These are phyloP conservation scores for Globisporangium carolinianum DNA, from an alignment of 352 stramenopile genomes.

Conservation along the genomic window DNA sequence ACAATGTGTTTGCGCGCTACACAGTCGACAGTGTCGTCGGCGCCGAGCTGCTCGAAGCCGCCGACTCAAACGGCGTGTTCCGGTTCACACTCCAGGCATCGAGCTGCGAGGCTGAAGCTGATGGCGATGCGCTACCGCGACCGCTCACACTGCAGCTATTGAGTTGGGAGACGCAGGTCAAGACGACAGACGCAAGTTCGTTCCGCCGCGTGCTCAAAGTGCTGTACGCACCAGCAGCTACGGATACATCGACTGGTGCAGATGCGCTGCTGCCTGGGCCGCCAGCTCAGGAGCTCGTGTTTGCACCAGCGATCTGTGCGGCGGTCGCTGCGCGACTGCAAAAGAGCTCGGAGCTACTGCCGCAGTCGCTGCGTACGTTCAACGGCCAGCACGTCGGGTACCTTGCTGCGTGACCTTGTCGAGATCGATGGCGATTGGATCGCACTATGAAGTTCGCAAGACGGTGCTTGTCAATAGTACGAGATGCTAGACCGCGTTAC, in stretches of 20 bases:
- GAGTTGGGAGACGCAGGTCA: conserved; percentile 67
- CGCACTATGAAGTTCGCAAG: too few species aligned
- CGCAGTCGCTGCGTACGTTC: conserved; percentile 40
- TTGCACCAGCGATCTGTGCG: conserved; percentile 23
- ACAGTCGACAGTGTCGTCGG: conserved; percentile 67
- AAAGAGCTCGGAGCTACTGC: conserved; percentile 38
- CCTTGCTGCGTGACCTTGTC: conserved; percentile 10
- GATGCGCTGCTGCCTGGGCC: conserved; percentile 2
- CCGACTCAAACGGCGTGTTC: conserved; percentile 69
- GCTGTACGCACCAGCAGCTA: conserved; percentile 17
- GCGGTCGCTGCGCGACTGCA: conserved; percentile 31
- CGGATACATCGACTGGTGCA: not conserved
- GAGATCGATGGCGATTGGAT: too few species aligned
- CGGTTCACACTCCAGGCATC: conserved; percentile 33
- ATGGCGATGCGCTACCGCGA: conserved; percentile 7
- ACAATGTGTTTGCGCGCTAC: conserved; percentile 56
- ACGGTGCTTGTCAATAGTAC: too few species aligned
- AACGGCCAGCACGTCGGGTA: conserved; percentile 55
- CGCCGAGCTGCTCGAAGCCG: conserved; percentile 55
- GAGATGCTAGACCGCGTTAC: too few species aligned
- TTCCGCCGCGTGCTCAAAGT: conserved; percentile 70
- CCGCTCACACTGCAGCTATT: conserved; percentile 32
- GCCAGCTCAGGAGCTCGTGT: conserved; percentile 24
- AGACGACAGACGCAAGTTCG: conserved; percentile 12
- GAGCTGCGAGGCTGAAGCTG: not conserved